Percentiles rank a stretch among this genome's conserved stretches.
These are phyloP conservation scores for Phytophthora quininea DNA, from an alignment of 352 stramenopile genomes.

Conservation along the genomic window DNA sequence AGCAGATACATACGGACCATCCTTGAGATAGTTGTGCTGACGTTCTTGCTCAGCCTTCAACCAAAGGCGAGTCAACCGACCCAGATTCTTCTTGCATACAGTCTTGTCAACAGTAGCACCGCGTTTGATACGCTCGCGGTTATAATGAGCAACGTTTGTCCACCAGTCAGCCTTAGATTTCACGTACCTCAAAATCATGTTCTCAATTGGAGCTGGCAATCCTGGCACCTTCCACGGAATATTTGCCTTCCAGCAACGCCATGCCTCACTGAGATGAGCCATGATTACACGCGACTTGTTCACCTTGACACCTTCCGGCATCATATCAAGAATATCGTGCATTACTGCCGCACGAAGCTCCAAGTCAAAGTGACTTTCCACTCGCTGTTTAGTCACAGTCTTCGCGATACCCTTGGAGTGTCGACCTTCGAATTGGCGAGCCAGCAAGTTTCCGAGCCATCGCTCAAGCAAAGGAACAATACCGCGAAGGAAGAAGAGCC, in stretches of 20 bases:
- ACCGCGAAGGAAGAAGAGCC: conserved; percentile 99
- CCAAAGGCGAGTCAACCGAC: conserved; percentile 98
- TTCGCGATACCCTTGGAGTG: conserved; percentile 99
- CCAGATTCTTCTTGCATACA: conserved; percentile 99
- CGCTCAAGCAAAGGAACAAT: conserved; percentile 98
- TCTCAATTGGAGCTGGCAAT: conserved; percentile 98
- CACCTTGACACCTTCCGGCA: conserved; percentile 99
- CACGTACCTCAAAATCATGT: conserved; percentile 99
- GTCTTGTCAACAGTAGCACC: conserved; percentile 99
- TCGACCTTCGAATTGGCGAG: conserved; percentile 99
- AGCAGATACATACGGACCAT: conserved; percentile 97
- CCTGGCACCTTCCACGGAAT: conserved; percentile 99
- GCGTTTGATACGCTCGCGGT: conserved; percentile 99
- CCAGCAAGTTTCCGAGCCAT: conserved; percentile 99
- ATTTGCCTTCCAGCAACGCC: conserved; percentile 98
- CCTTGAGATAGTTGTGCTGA: conserved; percentile 99
- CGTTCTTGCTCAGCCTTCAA: conserved; percentile 99
- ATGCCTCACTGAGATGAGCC: conserved; percentile 98
- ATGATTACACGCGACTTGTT: conserved; percentile 99
- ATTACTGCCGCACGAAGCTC: conserved; percentile 99
- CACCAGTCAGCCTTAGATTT: conserved; percentile 99
- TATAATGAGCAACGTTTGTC: conserved; percentile 99
- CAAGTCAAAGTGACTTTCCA: conserved; percentile 99
- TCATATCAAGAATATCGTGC: conserved; percentile 99
- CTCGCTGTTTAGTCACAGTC: conserved; percentile 99